Conservation (phyloP, 345 rosid genomes). For the Eutrema japonicum region DNA sequence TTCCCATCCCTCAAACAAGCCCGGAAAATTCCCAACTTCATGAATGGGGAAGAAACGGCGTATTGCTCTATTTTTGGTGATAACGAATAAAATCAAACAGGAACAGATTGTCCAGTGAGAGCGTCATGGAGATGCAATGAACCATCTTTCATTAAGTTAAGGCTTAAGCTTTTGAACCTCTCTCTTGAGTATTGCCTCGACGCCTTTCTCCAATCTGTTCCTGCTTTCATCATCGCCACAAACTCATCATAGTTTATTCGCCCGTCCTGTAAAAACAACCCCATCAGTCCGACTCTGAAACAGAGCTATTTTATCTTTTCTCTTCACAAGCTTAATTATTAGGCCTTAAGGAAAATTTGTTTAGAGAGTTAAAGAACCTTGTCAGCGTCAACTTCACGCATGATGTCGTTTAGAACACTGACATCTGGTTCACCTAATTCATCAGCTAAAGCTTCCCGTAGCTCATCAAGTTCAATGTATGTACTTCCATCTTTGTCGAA, state of each 20-base stretch:
- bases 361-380: slow-evolving; percentile 56
- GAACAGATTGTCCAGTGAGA: slow-evolving; percentile 73
- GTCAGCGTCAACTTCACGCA: slow-evolving; percentile 96
- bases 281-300: slow-evolving; percentile 13
- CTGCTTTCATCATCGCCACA: slow-evolving; percentile 97
- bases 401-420: slow-evolving; percentile 74
- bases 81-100: slow-evolving; percentile 52
- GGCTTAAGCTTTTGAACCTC: slow-evolving; percentile 94
- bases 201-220: slow-evolving; percentile 99
- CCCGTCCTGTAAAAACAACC: slow-evolving; percentile 64
- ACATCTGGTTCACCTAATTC: slow-evolving; percentile 71
- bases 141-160: slow-evolving; percentile 95
- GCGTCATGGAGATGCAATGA: slow-evolving; percentile 91
- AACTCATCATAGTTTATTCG: slow-evolving; percentile 91
- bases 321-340: background rate
- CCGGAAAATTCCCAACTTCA: slow-evolving; percentile 18
- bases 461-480: slow-evolving; percentile 77
- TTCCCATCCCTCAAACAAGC: slow-evolving; percentile 21
- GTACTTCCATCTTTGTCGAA: slow-evolving; percentile 87
- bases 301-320: background rate
- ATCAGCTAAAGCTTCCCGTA: slow-evolving; percentile 73
- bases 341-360: slow-evolving; percentile 12
- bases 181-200: slow-evolving; percentile 96
- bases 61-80: slow-evolving; percentile 25
- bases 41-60: background rate